Evolutionary conservation across 139 green algal species (phyloP).

Genomic region (Coelastrella sp.): DNA sequence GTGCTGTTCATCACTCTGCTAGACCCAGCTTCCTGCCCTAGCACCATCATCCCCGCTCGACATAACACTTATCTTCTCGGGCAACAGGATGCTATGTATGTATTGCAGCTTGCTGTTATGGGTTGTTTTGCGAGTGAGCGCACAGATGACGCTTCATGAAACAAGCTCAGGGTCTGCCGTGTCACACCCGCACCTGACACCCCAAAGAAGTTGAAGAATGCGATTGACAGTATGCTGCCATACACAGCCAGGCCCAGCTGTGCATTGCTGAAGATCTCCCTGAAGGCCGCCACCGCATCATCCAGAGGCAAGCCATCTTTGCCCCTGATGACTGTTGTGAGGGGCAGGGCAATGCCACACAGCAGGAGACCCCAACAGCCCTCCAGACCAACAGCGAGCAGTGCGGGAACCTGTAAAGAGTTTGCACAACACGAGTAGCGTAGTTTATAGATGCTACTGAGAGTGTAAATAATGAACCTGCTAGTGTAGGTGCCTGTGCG

Average conservation of each 20-base stretch:
- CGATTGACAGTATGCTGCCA: slow-evolving; percentile 76
- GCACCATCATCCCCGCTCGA: too few relatives aligned
- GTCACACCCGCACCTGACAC: slow-evolving; percentile 44
- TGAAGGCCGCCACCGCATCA: slow-evolving; percentile 46
- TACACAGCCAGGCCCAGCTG: slow-evolving; percentile 43
- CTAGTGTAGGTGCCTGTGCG: too few relatives aligned
- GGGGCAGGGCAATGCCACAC: slow-evolving; percentile 72
- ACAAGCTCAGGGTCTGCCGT: background rate
- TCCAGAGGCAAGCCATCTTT: slow-evolving; percentile 73
- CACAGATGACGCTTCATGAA: too few relatives aligned
- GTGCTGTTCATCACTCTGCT: too few relatives aligned
- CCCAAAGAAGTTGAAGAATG: slow-evolving; percentile 90
- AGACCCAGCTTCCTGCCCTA: too few relatives aligned
- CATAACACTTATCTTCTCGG: too few relatives aligned
- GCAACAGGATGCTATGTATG: too few relatives aligned
- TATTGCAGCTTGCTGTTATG: too few relatives aligned
- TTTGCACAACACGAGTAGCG: background rate
- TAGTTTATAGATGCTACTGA: background rate
- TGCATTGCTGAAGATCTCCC: slow-evolving; percentile 36
- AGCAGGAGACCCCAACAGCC: slow-evolving; percentile 84
- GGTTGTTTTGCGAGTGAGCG: too few relatives aligned
- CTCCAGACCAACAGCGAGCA: slow-evolving; percentile 85
- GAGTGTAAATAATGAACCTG: background rate
- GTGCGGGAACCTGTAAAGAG: slow-evolving; percentile 62
- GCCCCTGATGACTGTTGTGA: slow-evolving; percentile 64